These are phyloP conservation scores for Wickerhamomyces alni DNA, from an alignment of 805 yeast species.

Conservation along the genomic window DNA sequence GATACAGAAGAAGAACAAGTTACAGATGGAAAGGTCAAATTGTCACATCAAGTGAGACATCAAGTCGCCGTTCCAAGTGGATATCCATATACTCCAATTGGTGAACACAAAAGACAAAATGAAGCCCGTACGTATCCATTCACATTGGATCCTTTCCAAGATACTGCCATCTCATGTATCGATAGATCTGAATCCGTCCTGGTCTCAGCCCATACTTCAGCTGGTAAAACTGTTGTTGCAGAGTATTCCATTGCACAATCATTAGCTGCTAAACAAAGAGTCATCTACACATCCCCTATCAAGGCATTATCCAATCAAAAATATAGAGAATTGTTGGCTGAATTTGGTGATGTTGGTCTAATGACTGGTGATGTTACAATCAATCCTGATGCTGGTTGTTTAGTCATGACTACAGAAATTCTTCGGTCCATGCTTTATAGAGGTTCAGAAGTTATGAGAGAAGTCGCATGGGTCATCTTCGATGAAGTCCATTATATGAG, in stretches of 20 bases:
- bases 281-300: conserved; percentile 94
- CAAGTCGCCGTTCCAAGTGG: conserved; percentile 96
- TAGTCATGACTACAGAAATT: conserved; percentile 97
- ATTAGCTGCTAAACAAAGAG: conserved; percentile 95
- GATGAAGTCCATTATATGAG: conserved; percentile 99
- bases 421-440: conserved; percentile 91
- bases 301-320: conserved; percentile 88
- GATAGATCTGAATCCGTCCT: conserved; percentile 91
- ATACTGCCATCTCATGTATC: conserved; percentile 91
- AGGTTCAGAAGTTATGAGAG: conserved; percentile 97
- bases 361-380: conserved; percentile 98
- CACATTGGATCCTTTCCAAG: conserved; percentile 94
- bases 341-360: conserved; percentile 87
- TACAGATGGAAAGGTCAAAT: conserved; percentile 50
- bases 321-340: conserved; percentile 84
- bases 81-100: conserved; percentile 81
- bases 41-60: conserved; percentile 92
- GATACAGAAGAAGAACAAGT: conserved; percentile 22
- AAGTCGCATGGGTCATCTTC: conserved; percentile 97
- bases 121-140: conserved; percentile 93
- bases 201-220: conserved; percentile 97
- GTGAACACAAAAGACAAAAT: conserved; percentile 69
- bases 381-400: conserved; percentile 91
- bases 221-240: conserved; percentile 97
- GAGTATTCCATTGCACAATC: conserved; percentile 95